These are phyloP conservation scores for Aspergillus oerlinghausenensis DNA, from an alignment of 2,329 filamentous ascomycete species.

Conservation along the genomic window DNA sequence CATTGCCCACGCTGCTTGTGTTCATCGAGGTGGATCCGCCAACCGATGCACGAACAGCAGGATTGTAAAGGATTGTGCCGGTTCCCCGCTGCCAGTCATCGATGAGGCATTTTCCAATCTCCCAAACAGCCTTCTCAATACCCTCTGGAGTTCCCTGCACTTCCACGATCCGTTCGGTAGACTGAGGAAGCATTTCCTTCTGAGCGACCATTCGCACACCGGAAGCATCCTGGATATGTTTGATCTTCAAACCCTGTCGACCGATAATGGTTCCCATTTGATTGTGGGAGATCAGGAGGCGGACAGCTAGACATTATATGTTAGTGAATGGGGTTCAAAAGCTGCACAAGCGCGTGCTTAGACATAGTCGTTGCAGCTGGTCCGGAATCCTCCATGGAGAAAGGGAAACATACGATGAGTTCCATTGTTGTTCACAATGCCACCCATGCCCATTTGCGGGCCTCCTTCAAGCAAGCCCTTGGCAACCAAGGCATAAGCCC, in stretches of 20 bases:
- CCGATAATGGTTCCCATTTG: conserved; percentile 99
- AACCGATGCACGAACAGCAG: conserved; percentile 78
- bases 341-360: not conserved
- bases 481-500: conserved; percentile 90
- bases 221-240: conserved; percentile 96
- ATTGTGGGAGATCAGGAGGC: conserved; percentile 97
- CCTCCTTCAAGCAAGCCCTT: conserved; percentile 88
- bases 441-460: conserved; percentile 93
- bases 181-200: conserved; percentile 99
- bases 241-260: conserved; percentile 94
- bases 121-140: conserved; percentile 94
- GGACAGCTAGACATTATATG: conserved; percentile 63
- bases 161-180: conserved; percentile 95
- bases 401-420: conserved; percentile 79
- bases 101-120: conserved; percentile 96
- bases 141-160: conserved; percentile 92
- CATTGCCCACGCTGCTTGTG: conserved; percentile 49
- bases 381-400: not conserved
- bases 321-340: conserved; percentile 12
- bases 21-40: conserved; percentile 49
- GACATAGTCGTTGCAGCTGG: not conserved
- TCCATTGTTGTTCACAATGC: conserved; percentile 77
- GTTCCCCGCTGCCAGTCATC: conserved; percentile 98
- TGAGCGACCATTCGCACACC: conserved; percentile 98
- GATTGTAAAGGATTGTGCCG: conserved; percentile 96